Conservation (phyloP, 805 yeast species). For the Kazachstania africana region DNA sequence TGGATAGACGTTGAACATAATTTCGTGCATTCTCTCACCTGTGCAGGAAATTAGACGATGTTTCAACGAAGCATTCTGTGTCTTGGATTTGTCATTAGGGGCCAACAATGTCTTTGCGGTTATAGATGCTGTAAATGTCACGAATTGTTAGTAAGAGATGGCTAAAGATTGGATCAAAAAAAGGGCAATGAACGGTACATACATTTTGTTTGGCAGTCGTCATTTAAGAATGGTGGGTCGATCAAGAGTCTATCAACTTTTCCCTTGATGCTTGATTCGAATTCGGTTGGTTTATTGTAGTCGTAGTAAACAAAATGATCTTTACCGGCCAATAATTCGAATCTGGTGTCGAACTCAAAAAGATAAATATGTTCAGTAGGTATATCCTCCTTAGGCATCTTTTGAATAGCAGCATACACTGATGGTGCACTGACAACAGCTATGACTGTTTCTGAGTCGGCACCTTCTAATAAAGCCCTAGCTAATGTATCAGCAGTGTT, state of each 20-base stretch:
- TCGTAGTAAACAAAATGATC: conserved; percentile 64
- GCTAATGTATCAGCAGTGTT: conserved; percentile 59
- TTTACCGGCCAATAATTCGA: conserved; percentile 57
- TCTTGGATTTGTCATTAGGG: conserved; percentile 28
- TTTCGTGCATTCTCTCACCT: conserved; percentile 73
- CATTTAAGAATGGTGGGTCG: conserved; percentile 83
- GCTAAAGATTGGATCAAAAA: no score
- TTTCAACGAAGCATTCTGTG: conserved; percentile 30
- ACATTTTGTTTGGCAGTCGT: conserved; percentile 71
- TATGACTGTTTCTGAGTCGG: conserved; percentile 57
- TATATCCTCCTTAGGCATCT: conserved; percentile 35
- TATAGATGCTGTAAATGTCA: conserved; percentile 28
- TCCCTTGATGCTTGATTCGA: conserved; percentile 45
- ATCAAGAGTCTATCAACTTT: conserved; percentile 62
- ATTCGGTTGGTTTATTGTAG: conserved; percentile 53
- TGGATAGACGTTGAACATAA: conserved; percentile 53
- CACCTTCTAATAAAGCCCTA: conserved; percentile 63
- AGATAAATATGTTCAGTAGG: conserved; percentile 65
- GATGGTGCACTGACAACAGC: conserved; percentile 85
- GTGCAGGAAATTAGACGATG: conserved; percentile 64
- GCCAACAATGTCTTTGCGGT: conserved; percentile 51
- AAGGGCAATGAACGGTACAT: conserved; percentile 15
- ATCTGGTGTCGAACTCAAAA: conserved; percentile 70
- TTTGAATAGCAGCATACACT: conserved; percentile 71
- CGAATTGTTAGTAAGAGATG: conserved; percentile 3